A percentile compares a stretch with the other conserved stretches of the same genome.
Conservation (phyloP, 2,329 filamentous ascomycete genomes). For the Diaporthe sp. region DNA sequence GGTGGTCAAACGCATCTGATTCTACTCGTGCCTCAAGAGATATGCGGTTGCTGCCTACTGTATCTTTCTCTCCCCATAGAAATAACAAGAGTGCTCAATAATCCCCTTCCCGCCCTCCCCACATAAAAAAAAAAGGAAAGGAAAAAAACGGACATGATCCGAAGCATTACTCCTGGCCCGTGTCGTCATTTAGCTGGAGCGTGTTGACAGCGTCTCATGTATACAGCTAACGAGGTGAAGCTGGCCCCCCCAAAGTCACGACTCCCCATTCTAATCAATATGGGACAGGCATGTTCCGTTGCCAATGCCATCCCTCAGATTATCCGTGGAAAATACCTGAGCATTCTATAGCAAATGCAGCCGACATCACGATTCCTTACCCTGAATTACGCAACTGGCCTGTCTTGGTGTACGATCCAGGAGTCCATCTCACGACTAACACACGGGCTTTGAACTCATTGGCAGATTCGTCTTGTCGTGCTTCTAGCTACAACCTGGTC, state of each 20-base stretch:
- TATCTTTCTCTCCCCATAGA: no score
- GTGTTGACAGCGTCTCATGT: background rate
- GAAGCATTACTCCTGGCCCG: no score
- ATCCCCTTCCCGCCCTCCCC: no score
- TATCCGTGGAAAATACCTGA: background rate
- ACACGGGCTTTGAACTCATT: background rate
- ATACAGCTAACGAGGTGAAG: background rate
- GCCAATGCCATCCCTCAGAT: background rate
- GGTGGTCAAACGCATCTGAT: no score
- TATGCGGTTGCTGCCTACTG: no score
- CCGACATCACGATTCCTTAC: background rate
- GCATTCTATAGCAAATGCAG: background rate
- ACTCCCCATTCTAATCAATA: no score
- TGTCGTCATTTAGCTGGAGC: background rate
- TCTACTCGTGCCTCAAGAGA: no score
- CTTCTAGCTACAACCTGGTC: no score
- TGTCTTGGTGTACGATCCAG: background rate
- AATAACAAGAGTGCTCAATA: no score
- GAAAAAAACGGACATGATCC: no score
- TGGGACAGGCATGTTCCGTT: background rate
- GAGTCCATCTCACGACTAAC: background rate
- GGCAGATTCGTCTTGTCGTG: background rate
- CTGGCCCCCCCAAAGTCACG: background rate
- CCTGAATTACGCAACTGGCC: background rate
- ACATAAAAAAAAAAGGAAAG: no score